phyloP scores from a whole-genome alignment of 306 rosid species.

The Luffa acutangula region DNA sequence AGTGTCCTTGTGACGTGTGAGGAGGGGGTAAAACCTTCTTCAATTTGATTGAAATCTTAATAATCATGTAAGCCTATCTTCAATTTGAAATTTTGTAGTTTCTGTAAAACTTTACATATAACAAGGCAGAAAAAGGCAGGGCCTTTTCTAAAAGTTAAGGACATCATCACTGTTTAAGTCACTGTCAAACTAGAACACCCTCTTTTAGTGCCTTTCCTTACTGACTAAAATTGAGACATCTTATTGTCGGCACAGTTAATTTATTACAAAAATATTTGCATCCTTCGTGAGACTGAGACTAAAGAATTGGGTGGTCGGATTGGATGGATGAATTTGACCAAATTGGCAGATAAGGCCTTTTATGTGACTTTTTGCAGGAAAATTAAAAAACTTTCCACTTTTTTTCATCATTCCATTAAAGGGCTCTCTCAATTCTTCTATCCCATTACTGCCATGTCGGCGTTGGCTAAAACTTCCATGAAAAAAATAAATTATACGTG shows the following conservation, averaged over 20 bases:
- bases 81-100: not conserved
- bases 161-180: not conserved
- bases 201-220: not conserved
- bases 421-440: not conserved
- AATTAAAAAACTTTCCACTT: not conserved
- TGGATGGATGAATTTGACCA: conserved; percentile 5
- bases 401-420: not conserved
- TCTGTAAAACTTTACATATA: not conserved
- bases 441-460: not conserved
- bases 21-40: not conserved
- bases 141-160: not conserved
- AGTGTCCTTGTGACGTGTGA: not conserved
- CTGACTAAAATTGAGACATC: not conserved
- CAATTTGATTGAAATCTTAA: not conserved
- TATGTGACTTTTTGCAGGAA: not conserved
- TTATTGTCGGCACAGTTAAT: conserved; percentile 2
- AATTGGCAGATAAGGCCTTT: not conserved
- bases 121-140: not conserved
- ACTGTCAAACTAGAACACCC: not conserved
- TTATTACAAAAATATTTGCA: not conserved
- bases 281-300: not conserved
- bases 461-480: not conserved
- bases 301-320: not conserved
- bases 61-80: not conserved
- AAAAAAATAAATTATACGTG: not conserved